Conservation (phyloP, 345 rosid species). For the Orychophragmus violaceus region DNA sequence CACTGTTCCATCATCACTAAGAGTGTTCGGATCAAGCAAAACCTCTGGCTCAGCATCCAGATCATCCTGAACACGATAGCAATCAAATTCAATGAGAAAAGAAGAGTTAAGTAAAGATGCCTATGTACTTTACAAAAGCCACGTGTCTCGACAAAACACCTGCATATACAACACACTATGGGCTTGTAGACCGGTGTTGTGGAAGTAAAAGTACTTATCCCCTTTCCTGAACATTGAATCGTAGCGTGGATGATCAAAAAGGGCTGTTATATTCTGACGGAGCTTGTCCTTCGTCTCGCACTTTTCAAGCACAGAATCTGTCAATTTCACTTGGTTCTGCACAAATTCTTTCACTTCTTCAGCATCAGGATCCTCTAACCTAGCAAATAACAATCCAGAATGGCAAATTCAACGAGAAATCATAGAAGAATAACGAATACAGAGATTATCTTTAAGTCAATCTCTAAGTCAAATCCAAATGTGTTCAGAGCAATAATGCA, state of each 20-base stretch:
- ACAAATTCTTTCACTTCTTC: slow-evolving; percentile 80
- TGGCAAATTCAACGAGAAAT: too few species aligned
- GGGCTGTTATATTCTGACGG: slow-evolving; percentile 48
- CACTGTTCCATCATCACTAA: slow-evolving; percentile 86
- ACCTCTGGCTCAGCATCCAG: slow-evolving; percentile 68
- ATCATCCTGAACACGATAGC: slow-evolving; percentile 46
- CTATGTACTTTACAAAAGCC: not conserved
- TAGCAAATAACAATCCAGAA: too few species aligned
- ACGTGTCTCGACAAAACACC: slow-evolving; percentile 28
- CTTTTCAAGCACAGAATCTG: slow-evolving; percentile 50
- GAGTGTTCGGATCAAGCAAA: slow-evolving; percentile 83
- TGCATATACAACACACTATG: slow-evolving; percentile 69
- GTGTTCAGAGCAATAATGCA: too few species aligned
- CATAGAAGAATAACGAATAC: too few species aligned
- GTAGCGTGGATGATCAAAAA: slow-evolving; percentile 81
- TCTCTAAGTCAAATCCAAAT: slow-evolving; percentile 7
- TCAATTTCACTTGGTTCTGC: slow-evolving; percentile 56
- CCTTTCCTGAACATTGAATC: slow-evolving; percentile 56
- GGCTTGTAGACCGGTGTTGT: slow-evolving; percentile 84
- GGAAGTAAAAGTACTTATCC: slow-evolving; percentile 73
- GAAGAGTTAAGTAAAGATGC: not conserved
- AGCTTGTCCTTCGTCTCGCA: slow-evolving; percentile 65
- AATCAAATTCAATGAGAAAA: not conserved
- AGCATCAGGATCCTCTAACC: slow-evolving; percentile 95
- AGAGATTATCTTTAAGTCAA: not conserved